Evolutionary conservation across 352 stramenopile genomes (phyloP).

Genomic region (Phytophthora melonis): DNA sequence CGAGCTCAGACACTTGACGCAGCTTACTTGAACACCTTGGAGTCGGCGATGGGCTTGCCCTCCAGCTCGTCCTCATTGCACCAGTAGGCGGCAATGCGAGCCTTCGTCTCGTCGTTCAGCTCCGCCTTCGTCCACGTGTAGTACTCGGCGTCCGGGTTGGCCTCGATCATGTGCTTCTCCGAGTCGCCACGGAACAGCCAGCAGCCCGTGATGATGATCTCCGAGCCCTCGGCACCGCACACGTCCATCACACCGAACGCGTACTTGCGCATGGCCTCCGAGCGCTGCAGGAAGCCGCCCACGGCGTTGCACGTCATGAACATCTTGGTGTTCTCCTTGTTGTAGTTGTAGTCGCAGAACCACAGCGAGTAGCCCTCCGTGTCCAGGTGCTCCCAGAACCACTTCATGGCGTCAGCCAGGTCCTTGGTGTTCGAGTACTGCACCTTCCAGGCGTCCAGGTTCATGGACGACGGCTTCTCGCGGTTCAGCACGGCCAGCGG

Average conservation of each 20-base stretch:
- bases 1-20: conserved; percentile 16
- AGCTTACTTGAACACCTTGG: conserved; percentile 95
- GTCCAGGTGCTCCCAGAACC: conserved; percentile 93
- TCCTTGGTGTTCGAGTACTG: conserved; percentile 92
- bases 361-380: conserved; percentile 91
- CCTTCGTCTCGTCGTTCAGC: conserved; percentile 78
- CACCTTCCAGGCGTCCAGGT: conserved; percentile 93
- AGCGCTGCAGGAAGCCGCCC: conserved; percentile 93
- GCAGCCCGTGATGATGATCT: conserved; percentile 91
- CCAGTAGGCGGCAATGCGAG: conserved; percentile 89
- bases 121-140: conserved; percentile 92
- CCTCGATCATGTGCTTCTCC: conserved; percentile 88
- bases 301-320: conserved; percentile 96
- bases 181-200: conserved; percentile 93
- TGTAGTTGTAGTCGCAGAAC: conserved; percentile 95
- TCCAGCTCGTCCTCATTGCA: conserved; percentile 90
- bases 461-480: conserved; percentile 78
- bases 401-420: conserved; percentile 88
- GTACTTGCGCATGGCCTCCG: conserved; percentile 93
- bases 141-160: conserved; percentile 94
- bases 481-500: conserved; percentile 91
- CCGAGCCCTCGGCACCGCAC: conserved; percentile 60
- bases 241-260: conserved; percentile 91
- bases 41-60: conserved; percentile 91
- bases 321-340: conserved; percentile 92